Base-by-base conservation (phyloP, 257 asterid species). In the Echites panduratus region DNA sequence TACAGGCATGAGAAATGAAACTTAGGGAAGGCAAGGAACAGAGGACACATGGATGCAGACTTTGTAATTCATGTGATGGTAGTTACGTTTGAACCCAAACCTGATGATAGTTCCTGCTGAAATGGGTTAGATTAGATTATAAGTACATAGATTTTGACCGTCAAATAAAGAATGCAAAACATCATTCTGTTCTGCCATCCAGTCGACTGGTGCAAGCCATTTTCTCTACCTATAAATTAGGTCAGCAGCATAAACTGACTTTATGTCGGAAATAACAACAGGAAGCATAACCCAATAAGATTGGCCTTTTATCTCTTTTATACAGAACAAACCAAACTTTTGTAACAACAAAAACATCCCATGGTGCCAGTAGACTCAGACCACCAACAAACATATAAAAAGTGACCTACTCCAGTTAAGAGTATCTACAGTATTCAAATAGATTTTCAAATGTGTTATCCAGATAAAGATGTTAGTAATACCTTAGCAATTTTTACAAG, bases 401-500 rank as follows among this genome's bases (percentile, higher is more conserved):
- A 61, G 29, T 38, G 47, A 38, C 29, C 22, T 49, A 35, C 11
- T 6, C 72, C 27, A 70, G 2, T 48, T 24, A 19, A 50, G 9
- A 12, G 50, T 17, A 32, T 32, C 20, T 26, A 58, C 11, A 58
- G 9, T 13, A 50, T 64, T 35, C 24, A 52, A 65, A 63, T 65
- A 49, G 53, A 41, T 68, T 17, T 32, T 49, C 59, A 66, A n/a
- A 41, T 53, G 48, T 43, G 50, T 35, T 19, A 40, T 16, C 69
- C 64, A 76, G 32, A 69, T 13, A 17, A 52, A 10, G 38, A 19
- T 22, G 4, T 20, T 9, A 50, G 44, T 2, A 40, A n/a, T 71
- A 79, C 80, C 83, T 79, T 79, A 6, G 83, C 83, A 65, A 79
- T 79, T 68, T 79, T 79, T 38, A 79, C 75, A n/a, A 79, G 83